Conservation (phyloP, 1,284 basidiomycete species). For the Irpex lacteus region DNA sequence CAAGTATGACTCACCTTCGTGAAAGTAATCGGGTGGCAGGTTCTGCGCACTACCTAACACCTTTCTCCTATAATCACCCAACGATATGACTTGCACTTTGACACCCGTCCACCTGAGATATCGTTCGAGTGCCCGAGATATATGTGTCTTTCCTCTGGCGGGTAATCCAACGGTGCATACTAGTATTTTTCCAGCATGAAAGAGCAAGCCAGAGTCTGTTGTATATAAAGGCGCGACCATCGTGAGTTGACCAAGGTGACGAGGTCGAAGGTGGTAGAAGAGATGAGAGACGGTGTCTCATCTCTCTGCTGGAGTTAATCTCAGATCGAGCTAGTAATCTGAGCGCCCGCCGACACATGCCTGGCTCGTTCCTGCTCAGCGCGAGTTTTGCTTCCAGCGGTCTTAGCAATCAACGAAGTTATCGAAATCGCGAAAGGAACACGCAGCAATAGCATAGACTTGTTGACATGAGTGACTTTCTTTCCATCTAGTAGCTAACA, state of each 20-base stretch:
- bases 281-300: background rate
- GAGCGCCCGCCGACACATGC: too few species aligned
- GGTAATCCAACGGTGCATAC: slow-evolving; percentile 91
- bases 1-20: slow-evolving; percentile 52
- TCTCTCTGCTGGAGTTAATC: background rate
- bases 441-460: too few species aligned
- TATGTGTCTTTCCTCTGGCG: slow-evolving; percentile 94
- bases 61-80: slow-evolving; percentile 94
- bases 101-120: slow-evolving; percentile 98
- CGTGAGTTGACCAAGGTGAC: background rate
- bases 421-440: too few species aligned
- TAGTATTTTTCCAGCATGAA: slow-evolving; percentile 93
- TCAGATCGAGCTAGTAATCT: background rate
- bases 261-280: slow-evolving; percentile 3
- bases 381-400: too few species aligned
- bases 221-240: slow-evolving; percentile 90
- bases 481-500: too few species aligned
- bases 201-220: slow-evolving; percentile 81
- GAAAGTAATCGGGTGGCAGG: slow-evolving; percentile 92
- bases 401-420: too few species aligned
- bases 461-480: too few species aligned
- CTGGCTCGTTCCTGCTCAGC: too few species aligned
- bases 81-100: slow-evolving; percentile 90
- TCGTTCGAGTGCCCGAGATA: slow-evolving; percentile 91
- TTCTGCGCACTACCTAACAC: slow-evolving; percentile 86